Evolutionary conservation across 2,329 filamentous ascomycete genomes (phyloP).

Genomic region (Trichoderma sp.): DNA sequence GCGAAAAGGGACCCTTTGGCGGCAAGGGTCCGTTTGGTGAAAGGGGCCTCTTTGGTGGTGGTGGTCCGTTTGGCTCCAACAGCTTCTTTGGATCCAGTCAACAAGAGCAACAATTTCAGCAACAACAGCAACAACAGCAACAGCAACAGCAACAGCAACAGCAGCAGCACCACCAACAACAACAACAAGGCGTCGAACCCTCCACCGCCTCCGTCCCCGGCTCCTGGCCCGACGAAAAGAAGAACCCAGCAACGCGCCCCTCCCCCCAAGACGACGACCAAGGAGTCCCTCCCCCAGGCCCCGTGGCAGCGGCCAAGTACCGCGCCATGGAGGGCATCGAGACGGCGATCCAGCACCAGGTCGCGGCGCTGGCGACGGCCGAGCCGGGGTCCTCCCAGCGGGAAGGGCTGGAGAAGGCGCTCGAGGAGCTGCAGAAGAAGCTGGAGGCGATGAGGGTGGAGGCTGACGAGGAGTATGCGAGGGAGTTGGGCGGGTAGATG

Average conservation of each 20-base stretch:
- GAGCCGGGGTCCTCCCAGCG: slow-evolving; percentile 32
- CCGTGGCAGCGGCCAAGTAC: slow-evolving; percentile 43
- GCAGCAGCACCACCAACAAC: background rate
- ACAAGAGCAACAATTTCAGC: background rate
- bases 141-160: background rate
- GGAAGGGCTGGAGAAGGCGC: slow-evolving; percentile 39
- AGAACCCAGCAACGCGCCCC: slow-evolving; percentile 28
- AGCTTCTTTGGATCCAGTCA: slow-evolving; percentile 11
- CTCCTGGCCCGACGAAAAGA: slow-evolving; percentile 42
- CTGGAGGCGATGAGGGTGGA: slow-evolving; percentile 47
- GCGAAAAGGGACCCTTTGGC: slow-evolving; percentile 11
- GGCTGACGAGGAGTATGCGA: slow-evolving; percentile 53
- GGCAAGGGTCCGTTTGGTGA: slow-evolving; percentile 24
- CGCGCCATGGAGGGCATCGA: slow-evolving; percentile 42
- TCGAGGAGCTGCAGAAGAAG: slow-evolving; percentile 44
- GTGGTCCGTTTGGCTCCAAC: background rate
- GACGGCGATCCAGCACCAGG: slow-evolving; percentile 39
- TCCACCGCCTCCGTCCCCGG: slow-evolving; percentile 35
- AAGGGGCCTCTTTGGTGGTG: slow-evolving; percentile 9
- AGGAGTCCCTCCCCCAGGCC: slow-evolving; percentile 31
- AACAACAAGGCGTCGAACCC: background rate
- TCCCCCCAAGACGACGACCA: background rate
- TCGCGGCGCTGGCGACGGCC: slow-evolving; percentile 35
- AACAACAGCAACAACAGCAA: background rate
- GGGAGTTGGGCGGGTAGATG: slow-evolving; percentile 38